phyloP scores from a whole-genome alignment of 1,284 basidiomycete genomes.

The Melampsora americana region DNA sequence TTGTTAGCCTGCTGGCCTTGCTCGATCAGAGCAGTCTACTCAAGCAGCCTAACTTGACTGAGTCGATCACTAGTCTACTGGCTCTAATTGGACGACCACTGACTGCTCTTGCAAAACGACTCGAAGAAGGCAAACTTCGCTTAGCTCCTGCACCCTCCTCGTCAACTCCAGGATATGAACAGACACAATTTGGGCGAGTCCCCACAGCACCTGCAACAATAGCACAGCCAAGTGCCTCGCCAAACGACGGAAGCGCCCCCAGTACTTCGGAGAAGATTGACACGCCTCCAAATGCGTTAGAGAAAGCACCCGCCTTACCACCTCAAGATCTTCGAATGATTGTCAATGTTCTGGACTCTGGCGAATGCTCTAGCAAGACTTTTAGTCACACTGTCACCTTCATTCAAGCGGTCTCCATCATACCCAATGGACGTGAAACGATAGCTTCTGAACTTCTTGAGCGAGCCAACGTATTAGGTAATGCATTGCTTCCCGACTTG shows the following conservation, averaged over 20 bases:
- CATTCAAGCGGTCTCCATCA: conserved; percentile 81
- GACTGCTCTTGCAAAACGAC: conserved; percentile 52
- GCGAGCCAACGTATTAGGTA: conserved; percentile 81
- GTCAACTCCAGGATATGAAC: neutral
- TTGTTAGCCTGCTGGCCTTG: conserved; percentile 78
- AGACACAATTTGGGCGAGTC: conserved; percentile 7
- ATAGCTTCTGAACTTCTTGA: conserved; percentile 78
- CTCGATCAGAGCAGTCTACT: conserved; percentile 79
- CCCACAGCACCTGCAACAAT: conserved; percentile 29
- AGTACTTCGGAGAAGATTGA: conserved; percentile 42
- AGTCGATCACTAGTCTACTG: conserved; percentile 78
- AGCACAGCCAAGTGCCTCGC: conserved; percentile 56
- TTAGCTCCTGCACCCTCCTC: conserved; percentile 15
- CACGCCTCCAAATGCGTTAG: conserved; percentile 46
- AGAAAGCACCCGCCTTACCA: conserved; percentile 75
- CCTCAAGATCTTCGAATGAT: conserved; percentile 75
- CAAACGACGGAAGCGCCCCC: conserved; percentile 13
- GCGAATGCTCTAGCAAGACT: conserved; percentile 88
- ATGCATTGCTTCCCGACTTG: conserved; percentile 69
- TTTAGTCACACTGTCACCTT: conserved; percentile 85
- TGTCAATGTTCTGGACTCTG: conserved; percentile 86
- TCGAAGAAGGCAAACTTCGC: conserved; percentile 30
- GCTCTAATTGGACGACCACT: conserved; percentile 81
- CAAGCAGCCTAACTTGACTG: conserved; percentile 82
- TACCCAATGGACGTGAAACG: conserved; percentile 78